phyloP scores from a whole-genome alignment of 345 rosid genomes.

The Fremontodendron californicum region DNA sequence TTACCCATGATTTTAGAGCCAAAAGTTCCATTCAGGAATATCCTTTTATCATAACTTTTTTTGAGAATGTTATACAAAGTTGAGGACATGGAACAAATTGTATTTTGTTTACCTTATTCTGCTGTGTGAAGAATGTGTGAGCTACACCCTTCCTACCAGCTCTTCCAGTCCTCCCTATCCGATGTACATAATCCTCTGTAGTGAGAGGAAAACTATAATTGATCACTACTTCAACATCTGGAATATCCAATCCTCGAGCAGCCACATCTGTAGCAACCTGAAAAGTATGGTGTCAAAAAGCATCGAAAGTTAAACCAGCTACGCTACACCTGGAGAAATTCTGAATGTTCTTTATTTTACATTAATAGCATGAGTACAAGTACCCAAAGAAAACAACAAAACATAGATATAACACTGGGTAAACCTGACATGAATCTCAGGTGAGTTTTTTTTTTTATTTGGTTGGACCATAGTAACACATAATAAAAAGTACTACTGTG shows the following conservation, averaged over 20 bases:
- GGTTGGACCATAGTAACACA: not conserved
- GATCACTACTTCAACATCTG: too few species aligned
- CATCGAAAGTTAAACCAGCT: not conserved
- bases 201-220: too few species aligned
- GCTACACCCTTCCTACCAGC: conserved; percentile 96
- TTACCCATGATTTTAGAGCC: not conserved
- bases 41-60: not conserved
- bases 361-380: not conserved
- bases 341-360: not conserved
- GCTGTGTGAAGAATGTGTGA: conserved; percentile 84
- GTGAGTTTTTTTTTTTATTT: not conserved
- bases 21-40: not conserved
- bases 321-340: not conserved
- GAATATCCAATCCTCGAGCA: too few species aligned
- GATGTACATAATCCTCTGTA: too few species aligned
- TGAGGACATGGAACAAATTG: not conserved
- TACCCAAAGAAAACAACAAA: not conserved
- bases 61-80: not conserved
- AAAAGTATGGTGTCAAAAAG: conserved; percentile 9
- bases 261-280: conserved; percentile 97
- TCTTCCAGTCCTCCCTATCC: too few species aligned
- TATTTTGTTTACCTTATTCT: conserved; percentile 57
- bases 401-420: not conserved
- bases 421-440: not conserved
- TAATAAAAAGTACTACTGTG: not conserved